Evolutionary conservation across 495 filamentous ascomycete genomes (phyloP).

Genomic region (Penicillium paxilli): DNA sequence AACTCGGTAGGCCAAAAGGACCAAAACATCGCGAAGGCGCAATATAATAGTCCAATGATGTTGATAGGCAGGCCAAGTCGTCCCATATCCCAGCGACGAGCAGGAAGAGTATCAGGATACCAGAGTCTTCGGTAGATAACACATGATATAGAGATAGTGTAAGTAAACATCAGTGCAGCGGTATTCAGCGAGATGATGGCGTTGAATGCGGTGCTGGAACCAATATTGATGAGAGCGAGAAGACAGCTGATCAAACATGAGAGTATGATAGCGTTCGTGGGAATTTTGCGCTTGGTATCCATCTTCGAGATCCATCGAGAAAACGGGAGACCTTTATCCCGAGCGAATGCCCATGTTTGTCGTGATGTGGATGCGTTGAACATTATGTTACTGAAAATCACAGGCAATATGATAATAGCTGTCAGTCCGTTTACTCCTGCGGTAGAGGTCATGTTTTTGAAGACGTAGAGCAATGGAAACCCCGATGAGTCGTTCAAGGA

Average conservation of each 20-base stretch:
- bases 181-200: constrained; percentile 43
- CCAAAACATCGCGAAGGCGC: constrained; percentile 29
- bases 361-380: constrained; percentile 36
- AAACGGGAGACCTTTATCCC: constrained; percentile 41
- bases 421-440: constrained; percentile 27
- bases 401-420: constrained; percentile 27
- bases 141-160: constrained; percentile 35
- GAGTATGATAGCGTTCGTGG: constrained; percentile 41
- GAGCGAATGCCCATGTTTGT: constrained; percentile 42
- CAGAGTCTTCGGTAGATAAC: constrained; percentile 33
- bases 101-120: constrained; percentile 37
- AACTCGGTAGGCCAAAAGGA: constrained; percentile 43
- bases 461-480: constrained; percentile 29
- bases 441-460: constrained; percentile 17
- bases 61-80: constrained; percentile 34
- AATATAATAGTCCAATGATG: constrained; percentile 30
- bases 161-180: constrained; percentile 35
- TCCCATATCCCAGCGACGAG: constrained; percentile 42
- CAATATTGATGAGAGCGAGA: constrained; percentile 39
- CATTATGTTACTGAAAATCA: constrained; percentile 34
- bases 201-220: constrained; percentile 41
- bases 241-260: constrained; percentile 9
- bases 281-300: constrained; percentile 42
- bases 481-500: constrained; percentile 23
- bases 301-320: constrained; percentile 29